Evolutionary conservation across 2,329 filamentous ascomycete species (phyloP).

Genomic region (Beauveria caledonica): DNA sequence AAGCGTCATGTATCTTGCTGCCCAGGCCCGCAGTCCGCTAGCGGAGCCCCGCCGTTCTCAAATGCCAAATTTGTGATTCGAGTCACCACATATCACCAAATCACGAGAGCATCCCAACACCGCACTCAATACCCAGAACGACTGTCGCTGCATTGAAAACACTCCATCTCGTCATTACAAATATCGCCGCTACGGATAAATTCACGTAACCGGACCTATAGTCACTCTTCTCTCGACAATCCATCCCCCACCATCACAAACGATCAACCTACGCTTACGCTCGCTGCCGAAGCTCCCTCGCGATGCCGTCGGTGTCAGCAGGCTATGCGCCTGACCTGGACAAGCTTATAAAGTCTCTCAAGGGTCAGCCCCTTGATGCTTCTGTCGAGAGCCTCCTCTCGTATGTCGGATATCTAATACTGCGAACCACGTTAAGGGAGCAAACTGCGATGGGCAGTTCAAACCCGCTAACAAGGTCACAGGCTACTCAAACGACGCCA

Average conservation of each 20-base stretch:
- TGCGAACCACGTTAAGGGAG: neutral
- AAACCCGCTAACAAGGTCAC: conserved; percentile 7
- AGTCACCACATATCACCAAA: conserved; percentile 5
- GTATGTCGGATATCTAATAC: conserved; percentile 39
- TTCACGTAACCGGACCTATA: too few relatives aligned
- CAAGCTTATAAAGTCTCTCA: conserved; percentile 72
- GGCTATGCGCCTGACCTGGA: conserved; percentile 61
- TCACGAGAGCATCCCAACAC: neutral
- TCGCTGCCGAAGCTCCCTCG: conserved; percentile 2
- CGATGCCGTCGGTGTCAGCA: conserved; percentile 28
- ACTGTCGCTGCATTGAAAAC: neutral
- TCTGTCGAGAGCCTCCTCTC: conserved; percentile 78
- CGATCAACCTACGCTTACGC: neutral
- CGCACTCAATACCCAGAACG: neutral
- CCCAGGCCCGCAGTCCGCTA: neutral
- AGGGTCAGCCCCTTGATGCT: conserved; percentile 65
- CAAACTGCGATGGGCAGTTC: too few relatives aligned
- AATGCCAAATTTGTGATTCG: conserved; percentile 10
- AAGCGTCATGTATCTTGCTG: too few relatives aligned
- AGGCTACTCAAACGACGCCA: conserved; percentile 86
- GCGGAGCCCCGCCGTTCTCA: neutral
- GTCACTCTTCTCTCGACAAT: neutral
- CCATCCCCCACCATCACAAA: neutral
- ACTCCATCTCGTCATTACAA: neutral
- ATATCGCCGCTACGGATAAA: neutral